Base-by-base conservation (phyloP, 202 grass and related monocot species). In the Carex arenaria region DNA sequence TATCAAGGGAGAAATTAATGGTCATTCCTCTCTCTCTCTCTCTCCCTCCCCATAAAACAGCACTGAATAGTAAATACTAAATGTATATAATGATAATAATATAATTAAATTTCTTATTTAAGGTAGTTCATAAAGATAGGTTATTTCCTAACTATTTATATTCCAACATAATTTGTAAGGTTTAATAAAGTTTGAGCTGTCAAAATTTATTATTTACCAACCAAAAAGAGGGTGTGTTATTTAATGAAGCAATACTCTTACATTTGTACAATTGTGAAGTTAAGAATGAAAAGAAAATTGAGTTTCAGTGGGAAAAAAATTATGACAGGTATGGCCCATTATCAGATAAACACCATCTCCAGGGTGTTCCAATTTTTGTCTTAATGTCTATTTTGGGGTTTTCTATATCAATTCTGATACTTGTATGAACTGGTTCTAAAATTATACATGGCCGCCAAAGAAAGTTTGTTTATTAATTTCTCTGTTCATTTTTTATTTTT, bases 11-110 rank as follows among this genome's bases (percentile, higher is more conserved):
- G 73, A 78, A 36, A 78, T 18, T 36, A 78, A 59, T 78, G 73
- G 73, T 78, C 15, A 59, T n/a, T 57, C 15, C 30, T 78, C 53
- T 77, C 45, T 76, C 73, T 77, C 15, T 78, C 69, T 72, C 8
- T 26, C 19, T 20, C 51, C 12, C 15, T 77, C 5, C 17, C 45
- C 5, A 78, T 38, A 38, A 78, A 59, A 78, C 8, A 59, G 30
- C 59, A 78, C 26, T 38, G n/a, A 59, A 77, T 57, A 59, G 26
- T 77, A 59, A 59, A 78, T 57, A 57, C 30, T 59, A 36, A 40
- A 38, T 78, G 31, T 54, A 28, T 57, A 17, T 38, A 57, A 38
- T 32, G 7, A 19, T 18, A 59, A 19, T 36, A 34, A 32, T 77
- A 49, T 49, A 10, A 49, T 49, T 49, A 11, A 49, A 38, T 17